Base-by-base conservation (phyloP, 495 filamentous ascomycete genomes). In the Trichoderma orchidacearum region DNA sequence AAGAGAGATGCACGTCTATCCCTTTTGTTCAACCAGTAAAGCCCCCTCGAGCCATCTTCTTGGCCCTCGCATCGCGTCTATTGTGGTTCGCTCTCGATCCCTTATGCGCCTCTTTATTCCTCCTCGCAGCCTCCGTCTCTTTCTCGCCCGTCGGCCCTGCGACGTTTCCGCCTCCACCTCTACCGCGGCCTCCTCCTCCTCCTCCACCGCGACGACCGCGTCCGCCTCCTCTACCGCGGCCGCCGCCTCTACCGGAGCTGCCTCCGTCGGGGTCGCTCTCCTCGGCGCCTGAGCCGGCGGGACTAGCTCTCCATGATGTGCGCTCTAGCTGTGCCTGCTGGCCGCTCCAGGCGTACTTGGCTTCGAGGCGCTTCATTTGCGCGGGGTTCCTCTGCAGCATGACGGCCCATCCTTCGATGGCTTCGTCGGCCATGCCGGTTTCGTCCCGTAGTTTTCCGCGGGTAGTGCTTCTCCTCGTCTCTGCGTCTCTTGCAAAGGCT, bases 351-450 rank as follows among this genome's bases (percentile, higher is more conserved):
- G 77, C 71, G 61, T 85, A 85, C 62, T 76, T 80, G 54, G 74
- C 73, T 70, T 91, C 86, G 48, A 96, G 65, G 60, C 76, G 73
- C 58, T 78, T 73, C 64, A 83, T 66, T 50, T 83, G 74, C 59
- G 77, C 75, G n/a, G 83, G 78, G 62, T 94, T 85, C 27, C 91
- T 73, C 6, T 66, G 64, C 2, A 95, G 64, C 89, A 97, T 95
- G 25, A 95, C 68, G 3, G 77, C 87, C 90, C 90, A 98, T 13
- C 93, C 93, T 66, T 98, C 93, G 41, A 98, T 87, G 6, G 83
- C 85, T 66, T 98, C 93, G 60, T 98, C 92, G 1, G 88, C 93
- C 87, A 94, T 86, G 8, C 83, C 85, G 11, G 89, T 95, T 60
- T 88, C 84, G 15, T 75, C 76, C 61, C 83, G 88, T 36, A 98